Evolutionary conservation across 805 yeast species (phyloP).

Genomic region (Teunomyces pallodes): DNA sequence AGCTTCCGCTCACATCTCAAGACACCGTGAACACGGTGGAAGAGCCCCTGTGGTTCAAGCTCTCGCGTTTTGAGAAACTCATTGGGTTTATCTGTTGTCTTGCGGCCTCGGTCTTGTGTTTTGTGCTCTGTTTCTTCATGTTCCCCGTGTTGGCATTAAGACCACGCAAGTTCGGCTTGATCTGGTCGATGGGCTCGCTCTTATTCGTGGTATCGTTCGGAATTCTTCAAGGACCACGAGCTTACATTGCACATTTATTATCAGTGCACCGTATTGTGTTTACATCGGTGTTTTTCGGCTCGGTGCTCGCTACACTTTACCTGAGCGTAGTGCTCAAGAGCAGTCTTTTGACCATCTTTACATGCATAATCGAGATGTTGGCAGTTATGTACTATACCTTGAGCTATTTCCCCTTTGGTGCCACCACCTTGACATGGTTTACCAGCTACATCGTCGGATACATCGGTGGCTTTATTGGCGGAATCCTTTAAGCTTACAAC

Average conservation of each 20-base stretch:
- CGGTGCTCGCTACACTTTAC: slow-evolving; percentile 75
- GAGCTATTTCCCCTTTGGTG: slow-evolving; percentile 95
- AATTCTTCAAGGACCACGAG: slow-evolving; percentile 86
- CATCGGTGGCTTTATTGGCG: slow-evolving; percentile 48
- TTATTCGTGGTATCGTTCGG: slow-evolving; percentile 89
- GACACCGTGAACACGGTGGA: slow-evolving; percentile 29
- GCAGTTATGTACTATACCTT: slow-evolving; percentile 89
- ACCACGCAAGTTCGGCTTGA: slow-evolving; percentile 85
- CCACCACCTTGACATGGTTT: slow-evolving; percentile 61
- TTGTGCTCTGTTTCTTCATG: slow-evolving; percentile 73
- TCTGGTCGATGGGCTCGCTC: slow-evolving; percentile 91
- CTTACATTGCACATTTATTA: slow-evolving; percentile 68
- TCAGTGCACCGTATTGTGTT: slow-evolving; percentile 78
- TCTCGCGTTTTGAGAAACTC: slow-evolving; percentile 77
- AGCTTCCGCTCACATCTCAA: slow-evolving; percentile 63
- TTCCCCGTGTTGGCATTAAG: slow-evolving; percentile 87
- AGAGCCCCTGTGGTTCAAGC: slow-evolving; percentile 76
- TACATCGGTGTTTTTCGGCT: slow-evolving; percentile 74
- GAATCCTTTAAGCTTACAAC: slow-evolving; percentile 20
- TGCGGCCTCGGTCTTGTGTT: slow-evolving; percentile 75
- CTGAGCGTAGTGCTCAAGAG: slow-evolving; percentile 67
- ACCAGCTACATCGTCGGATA: slow-evolving; percentile 44
- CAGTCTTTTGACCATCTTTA: slow-evolving; percentile 71
- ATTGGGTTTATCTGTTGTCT: slow-evolving; percentile 76
- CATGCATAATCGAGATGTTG: slow-evolving; percentile 73